A percentile compares a stretch with the other conserved stretches of the same genome.
phyloP scores from a whole-genome alignment of 257 asterid genomes.

The Gentiana macrophylla region DNA sequence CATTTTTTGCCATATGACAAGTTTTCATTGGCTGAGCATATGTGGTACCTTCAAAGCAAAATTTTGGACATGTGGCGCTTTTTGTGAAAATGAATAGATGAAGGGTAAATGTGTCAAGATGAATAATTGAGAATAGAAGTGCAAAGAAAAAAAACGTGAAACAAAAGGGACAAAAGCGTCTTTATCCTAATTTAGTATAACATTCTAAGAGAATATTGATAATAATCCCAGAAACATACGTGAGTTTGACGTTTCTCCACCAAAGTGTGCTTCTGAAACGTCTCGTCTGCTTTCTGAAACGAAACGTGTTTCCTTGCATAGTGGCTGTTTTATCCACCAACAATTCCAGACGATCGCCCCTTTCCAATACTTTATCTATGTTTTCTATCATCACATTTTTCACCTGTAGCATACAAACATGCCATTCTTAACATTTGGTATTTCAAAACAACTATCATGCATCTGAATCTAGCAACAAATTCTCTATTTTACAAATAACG shows the following conservation, averaged over 20 bases:
- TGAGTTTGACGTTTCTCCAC: constrained; percentile 98
- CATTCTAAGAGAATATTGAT: too few relatives aligned
- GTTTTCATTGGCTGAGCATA: too few relatives aligned
- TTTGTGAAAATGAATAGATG: too few relatives aligned
- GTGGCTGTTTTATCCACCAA: constrained; percentile 86
- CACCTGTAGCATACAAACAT: constrained; percentile 43
- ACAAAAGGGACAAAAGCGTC: too few relatives aligned
- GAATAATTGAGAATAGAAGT: too few relatives aligned
- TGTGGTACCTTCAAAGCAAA: too few relatives aligned
- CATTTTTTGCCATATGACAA: too few relatives aligned
- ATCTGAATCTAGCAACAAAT: background rate
- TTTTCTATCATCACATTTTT: constrained; percentile 93
- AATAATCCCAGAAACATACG: constrained; percentile 43
- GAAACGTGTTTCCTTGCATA: constrained; percentile 92
- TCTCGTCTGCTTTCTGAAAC: constrained; percentile 97
- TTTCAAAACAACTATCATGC: background rate
- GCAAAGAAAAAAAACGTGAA: too few relatives aligned
- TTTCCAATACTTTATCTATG: constrained; percentile 87
- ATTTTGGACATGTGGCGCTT: too few relatives aligned
- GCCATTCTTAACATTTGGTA: constrained; percentile 3
- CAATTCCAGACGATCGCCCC: constrained; percentile 96
- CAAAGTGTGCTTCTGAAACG: constrained; percentile 84
- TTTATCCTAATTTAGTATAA: too few relatives aligned
- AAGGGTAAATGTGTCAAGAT: too few relatives aligned
- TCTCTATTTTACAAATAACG: too few relatives aligned